Evolutionary conservation across 1,284 basidiomycete genomes (phyloP), one percentile per base, ranked within the genome.

Genomic region (Polyporus tsugae): DNA sequence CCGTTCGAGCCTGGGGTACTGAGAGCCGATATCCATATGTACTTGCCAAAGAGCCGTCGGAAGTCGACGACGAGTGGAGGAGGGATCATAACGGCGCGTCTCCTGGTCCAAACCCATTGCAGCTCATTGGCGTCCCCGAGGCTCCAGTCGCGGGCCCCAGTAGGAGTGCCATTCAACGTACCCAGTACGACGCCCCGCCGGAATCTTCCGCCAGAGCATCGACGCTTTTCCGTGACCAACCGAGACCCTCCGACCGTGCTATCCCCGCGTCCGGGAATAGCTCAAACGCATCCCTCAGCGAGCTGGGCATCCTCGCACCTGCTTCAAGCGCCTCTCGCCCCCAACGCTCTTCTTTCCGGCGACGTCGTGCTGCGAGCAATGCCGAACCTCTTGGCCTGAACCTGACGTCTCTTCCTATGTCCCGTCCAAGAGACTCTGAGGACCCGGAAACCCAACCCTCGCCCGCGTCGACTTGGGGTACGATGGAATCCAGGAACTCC

Each of bases 401-500:
- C 46, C 7, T 62, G 17, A 42, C 64, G 25, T 25, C 67, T 9
- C 63, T 69, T 13, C 63, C 64, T 17, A 59, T 64, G 15, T 63
- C 65, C 2, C 62, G 55, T 38, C 68, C 66, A 9, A 22, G 52
- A 6, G 9, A 41, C 52, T 38, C 60, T 38, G 57, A 60, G 19
- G 46, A 53, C 10, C 67, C 63, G 0, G 65, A 63, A 6, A n/a
- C 65, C 4, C 42, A 72, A 33, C 71, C 72, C 7, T 76, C 75
- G 35, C 73, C 75, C 2, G 75, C 74, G 0, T 64, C 72, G 1
- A 72, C 75, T 2, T 76, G 75, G 75, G 75, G 74, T 11, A 70
- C 72, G 1, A 57, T 63, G 19, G 62, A 58, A 6, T 71, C 72
- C 25, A 64, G 67, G 44, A 68, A 69, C 57, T 70, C 72, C 2